Conservation (phyloP, 1,139 yeast species). For the Geotrichum histeridarum region DNA sequence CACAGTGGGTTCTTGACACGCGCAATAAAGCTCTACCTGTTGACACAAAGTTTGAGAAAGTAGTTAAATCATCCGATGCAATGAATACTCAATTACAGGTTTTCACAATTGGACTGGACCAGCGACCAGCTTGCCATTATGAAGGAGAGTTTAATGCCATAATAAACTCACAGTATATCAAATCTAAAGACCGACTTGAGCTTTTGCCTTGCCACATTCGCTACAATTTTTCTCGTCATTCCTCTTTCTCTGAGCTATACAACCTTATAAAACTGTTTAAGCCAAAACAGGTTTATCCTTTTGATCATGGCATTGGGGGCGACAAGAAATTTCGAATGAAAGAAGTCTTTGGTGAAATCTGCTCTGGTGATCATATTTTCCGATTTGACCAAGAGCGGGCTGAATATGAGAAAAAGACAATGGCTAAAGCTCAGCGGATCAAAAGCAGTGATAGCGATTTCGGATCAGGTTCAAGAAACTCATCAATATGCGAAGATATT, state of each 20-base stretch:
- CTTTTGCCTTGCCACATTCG: slow-evolving; percentile 43
- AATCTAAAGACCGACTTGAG: slow-evolving; percentile 28
- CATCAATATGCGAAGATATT: background rate
- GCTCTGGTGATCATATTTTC: slow-evolving; percentile 31
- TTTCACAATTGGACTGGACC: slow-evolving; percentile 10
- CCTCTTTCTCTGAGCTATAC: slow-evolving; percentile 48
- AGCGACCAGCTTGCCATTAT: slow-evolving; percentile 3
- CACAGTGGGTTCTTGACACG: background rate
- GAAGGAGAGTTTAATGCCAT: slow-evolving; percentile 10
- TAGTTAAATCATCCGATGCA: slow-evolving; percentile 21
- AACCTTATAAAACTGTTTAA: slow-evolving; percentile 40
- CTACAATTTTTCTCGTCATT: slow-evolving; percentile 51
- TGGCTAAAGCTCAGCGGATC: background rate
- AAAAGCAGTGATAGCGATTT: background rate
- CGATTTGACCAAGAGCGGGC: slow-evolving; percentile 34
- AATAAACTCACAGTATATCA: slow-evolving; percentile 18
- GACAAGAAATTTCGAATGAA: slow-evolving; percentile 38
- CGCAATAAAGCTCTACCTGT: slow-evolving; percentile 3
- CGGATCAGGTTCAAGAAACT: background rate
- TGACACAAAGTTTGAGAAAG: slow-evolving; percentile 18
- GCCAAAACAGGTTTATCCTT: slow-evolving; percentile 49
- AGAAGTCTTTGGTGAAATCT: slow-evolving; percentile 44
- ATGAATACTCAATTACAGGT: slow-evolving; percentile 14
- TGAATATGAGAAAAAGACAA: slow-evolving; percentile 22
- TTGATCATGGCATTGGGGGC: slow-evolving; percentile 39